Percentiles rank a stretch among this genome's conserved stretches.
Conservation (phyloP, 208 protist species). For the Trypanosoma theileri region DNA sequence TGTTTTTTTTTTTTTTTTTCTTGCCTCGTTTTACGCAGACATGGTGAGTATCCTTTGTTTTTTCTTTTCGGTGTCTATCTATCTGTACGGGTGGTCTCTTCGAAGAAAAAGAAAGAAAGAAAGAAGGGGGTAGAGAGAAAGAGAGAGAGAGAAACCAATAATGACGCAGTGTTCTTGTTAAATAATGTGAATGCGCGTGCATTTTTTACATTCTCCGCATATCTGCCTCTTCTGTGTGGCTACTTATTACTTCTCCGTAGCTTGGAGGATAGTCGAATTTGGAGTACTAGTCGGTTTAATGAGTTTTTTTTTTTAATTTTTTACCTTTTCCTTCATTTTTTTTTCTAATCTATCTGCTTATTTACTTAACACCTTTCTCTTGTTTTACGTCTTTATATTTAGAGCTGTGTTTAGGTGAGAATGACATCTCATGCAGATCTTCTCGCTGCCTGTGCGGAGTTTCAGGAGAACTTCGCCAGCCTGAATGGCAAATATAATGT, state of each 20-base stretch:
- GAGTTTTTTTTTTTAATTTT: background rate
- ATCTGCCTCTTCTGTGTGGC: no score
- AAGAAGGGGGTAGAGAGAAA: no score
- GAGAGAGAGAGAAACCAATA: no score
- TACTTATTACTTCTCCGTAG: no score
- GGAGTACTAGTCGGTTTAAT: background rate
- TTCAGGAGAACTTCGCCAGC: slow-evolving; percentile 78
- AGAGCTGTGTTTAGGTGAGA: background rate
- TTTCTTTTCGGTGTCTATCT: no score
- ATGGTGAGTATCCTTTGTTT: no score
- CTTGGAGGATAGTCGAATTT: background rate
- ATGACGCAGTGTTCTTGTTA: no score
- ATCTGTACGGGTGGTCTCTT: no score
- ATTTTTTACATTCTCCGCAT: no score
- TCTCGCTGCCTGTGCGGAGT: slow-evolving; percentile 74
- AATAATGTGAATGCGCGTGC: no score
- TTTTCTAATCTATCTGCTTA: slow-evolving; percentile 1
- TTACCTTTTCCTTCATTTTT: background rate
- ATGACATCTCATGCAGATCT: slow-evolving; percentile 77
- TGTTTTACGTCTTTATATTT: slow-evolving; percentile 12
- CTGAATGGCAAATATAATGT: slow-evolving; percentile 73
- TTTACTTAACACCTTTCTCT: slow-evolving; percentile 13
- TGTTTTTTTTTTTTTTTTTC: background rate
- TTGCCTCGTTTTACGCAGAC: no score
- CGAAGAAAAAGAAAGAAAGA: no score